phyloP scores from a whole-genome alignment of 306 rosid species.

The Begonia loranthoides region DNA sequence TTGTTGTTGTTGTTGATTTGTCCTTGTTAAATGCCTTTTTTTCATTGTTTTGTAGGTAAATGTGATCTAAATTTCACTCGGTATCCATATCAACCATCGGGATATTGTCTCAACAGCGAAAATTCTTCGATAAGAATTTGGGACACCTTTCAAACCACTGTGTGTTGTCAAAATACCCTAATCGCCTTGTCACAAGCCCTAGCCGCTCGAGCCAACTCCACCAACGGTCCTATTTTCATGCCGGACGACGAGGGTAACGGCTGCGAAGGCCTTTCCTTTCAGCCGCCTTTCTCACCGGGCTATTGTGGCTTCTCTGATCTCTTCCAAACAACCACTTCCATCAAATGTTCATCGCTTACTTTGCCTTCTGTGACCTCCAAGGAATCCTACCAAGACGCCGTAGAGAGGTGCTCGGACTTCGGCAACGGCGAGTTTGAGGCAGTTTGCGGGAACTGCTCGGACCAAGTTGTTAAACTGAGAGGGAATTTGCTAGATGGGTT shows the following conservation, averaged over 20 bases:
- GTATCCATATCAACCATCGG: constrained; percentile 18
- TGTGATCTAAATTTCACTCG: constrained; percentile 32
- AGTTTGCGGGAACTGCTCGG: constrained; percentile 24
- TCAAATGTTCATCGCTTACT: constrained; percentile 13
- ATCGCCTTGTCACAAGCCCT: constrained; percentile 30
- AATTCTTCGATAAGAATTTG: constrained; percentile 20
- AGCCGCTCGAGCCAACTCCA: constrained; percentile 7
- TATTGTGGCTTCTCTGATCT: constrained; percentile 31
- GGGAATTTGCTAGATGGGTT: constrained; percentile 1
- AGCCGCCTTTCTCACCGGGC: not conserved
- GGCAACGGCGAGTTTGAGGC: constrained; percentile 1
- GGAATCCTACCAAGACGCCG: constrained; percentile 15
- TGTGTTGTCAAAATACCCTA: constrained; percentile 58
- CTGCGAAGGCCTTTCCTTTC: constrained; percentile 19
- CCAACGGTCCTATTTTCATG: constrained; percentile 12
- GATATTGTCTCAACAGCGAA: constrained; percentile 18
- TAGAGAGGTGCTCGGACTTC: constrained; percentile 26
- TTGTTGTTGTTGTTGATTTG: too few species aligned
- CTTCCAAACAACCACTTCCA: constrained; percentile 5
- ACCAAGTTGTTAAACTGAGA: constrained; percentile 16
- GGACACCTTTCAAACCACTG: constrained; percentile 27
- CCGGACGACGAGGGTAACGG: constrained; percentile 15
- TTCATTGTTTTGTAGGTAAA: constrained; percentile 8
- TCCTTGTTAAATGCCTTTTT: too few species aligned
- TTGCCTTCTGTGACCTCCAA: constrained; percentile 3